These are phyloP conservation scores for Xylariaceae sp. DNA, from an alignment of 2,329 filamentous ascomycete species.

Conservation along the genomic window DNA sequence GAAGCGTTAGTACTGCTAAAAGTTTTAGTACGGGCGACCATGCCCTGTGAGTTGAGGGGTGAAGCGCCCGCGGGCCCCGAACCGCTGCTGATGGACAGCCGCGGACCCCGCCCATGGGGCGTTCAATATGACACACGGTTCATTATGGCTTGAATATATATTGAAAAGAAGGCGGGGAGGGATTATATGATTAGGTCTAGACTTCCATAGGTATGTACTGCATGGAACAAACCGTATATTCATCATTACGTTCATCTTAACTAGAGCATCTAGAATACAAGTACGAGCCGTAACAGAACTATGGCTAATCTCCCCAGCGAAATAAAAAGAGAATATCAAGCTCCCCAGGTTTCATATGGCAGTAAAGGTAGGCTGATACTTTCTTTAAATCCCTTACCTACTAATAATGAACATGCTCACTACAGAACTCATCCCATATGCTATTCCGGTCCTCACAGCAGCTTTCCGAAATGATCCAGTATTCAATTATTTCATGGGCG, in stretches of 20 bases:
- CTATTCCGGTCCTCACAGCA: constrained; percentile 5
- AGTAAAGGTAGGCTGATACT: constrained; percentile 1
- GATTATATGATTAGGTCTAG: too few species aligned
- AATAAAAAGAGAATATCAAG: background rate
- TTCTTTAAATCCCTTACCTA: background rate
- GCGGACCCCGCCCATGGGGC: too few species aligned
- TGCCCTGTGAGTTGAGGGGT: background rate
- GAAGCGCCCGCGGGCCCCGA: too few species aligned
- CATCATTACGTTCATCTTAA: too few species aligned
- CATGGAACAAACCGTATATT: too few species aligned
- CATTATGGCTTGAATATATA: too few species aligned
- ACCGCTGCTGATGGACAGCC: too few species aligned
- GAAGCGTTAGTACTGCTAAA: background rate
- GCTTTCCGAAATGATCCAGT: constrained; percentile 23
- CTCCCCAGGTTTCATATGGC: background rate
- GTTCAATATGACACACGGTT: too few species aligned
- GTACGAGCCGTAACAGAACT: background rate
- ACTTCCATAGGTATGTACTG: too few species aligned
- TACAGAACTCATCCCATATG: constrained; percentile 13
- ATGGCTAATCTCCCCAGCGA: background rate
- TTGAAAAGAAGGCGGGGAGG: too few species aligned
- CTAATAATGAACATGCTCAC: background rate
- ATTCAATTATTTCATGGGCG: constrained; percentile 22
- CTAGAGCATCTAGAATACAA: too few species aligned
- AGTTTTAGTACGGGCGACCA: background rate